Evolutionary conservation across 257 asterid species (phyloP), one percentile per base, ranked within the genome.

Genomic region (Fraxinus excelsior): DNA sequence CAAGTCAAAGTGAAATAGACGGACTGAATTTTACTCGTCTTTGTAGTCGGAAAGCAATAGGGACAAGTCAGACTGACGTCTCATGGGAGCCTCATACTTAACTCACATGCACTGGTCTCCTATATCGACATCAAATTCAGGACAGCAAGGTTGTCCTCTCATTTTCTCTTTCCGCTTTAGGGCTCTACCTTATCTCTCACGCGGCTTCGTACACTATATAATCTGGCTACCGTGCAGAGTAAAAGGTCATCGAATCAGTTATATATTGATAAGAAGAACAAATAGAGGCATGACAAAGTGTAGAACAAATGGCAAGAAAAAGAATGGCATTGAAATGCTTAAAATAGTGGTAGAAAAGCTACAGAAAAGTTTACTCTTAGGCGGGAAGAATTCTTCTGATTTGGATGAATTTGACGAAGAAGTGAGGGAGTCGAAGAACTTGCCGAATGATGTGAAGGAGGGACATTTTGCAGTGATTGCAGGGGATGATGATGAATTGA

Each of bases 391-490:
- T 8, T 14, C 73, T 1, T 19, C 81, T 1, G 68, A 66, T 5
- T 18, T 4, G 4, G 65, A 77, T 38, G 78, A 79, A 37, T 31
- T 73, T 13, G 84, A 84, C 16, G 82, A 79, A 19, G 7, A 58
- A 0, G 8, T 56, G 11, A 75, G 73, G 73, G 72, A 75, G 32
- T 82, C 74, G 35, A 74, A 0, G 46, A 68, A 72, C 1, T 91
- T 92, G 28, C 90, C 94, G 19, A 83, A 85, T 0, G 97, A 91
- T 79, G 90, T 87, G 25, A 87, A 87, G 80, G 84, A 84, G 49
- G 91, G 91, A 35, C 88, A 87, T 70, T 87, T 87, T 25, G 87
- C 86, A 1, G 88, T 87, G 70, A 75, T 87, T 2, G 87, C 91
- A 1, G 88, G 34, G 56, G 86, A 85, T 26, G 78, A 78, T 8